Percentiles rank a stretch among this genome's conserved stretches.
phyloP scores from a whole-genome alignment of 257 asterid species.

The Cinchona pubescens region DNA sequence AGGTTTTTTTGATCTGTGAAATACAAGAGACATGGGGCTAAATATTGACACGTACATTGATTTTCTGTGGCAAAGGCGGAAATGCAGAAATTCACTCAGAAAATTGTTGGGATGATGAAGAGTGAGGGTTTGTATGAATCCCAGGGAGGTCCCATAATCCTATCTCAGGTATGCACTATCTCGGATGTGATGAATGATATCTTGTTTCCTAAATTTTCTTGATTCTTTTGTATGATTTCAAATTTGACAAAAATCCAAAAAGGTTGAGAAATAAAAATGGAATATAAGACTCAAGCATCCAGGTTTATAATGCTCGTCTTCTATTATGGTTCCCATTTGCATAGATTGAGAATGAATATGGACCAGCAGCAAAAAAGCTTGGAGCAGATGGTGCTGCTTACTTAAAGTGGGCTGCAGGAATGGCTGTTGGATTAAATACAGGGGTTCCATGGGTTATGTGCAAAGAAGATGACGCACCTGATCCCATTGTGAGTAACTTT shows the following conservation, averaged over 20 bases:
- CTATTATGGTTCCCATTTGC: slow-evolving; percentile 4
- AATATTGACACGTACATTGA: no score
- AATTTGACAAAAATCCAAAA: no score
- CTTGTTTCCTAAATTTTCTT: no score
- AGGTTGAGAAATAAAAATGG: no score
- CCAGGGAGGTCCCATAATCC: slow-evolving; percentile 91
- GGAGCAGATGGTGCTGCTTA: slow-evolving; percentile 45
- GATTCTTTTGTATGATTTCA: neutral
- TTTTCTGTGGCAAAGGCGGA: slow-evolving; percentile 59
- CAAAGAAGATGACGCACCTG: slow-evolving; percentile 69
- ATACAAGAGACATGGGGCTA: no score
- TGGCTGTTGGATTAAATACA: slow-evolving; percentile 42
- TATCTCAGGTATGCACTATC: slow-evolving; percentile 64
- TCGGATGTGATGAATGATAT: no score
- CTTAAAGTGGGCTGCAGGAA: slow-evolving; percentile 43
- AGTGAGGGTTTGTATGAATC: slow-evolving; percentile 61
- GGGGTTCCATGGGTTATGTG: slow-evolving; percentile 61
- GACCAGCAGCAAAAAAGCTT: slow-evolving; percentile 32
- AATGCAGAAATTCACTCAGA: slow-evolving; percentile 72
- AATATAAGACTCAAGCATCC: no score
- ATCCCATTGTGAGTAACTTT: slow-evolving; percentile 61
- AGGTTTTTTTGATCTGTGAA: no score
- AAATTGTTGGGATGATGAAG: slow-evolving; percentile 77
- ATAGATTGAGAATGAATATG: slow-evolving; percentile 51
- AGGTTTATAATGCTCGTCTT: no score